A percentile compares a stretch with the other conserved stretches of the same genome.
Evolutionary conservation across 2,329 filamentous ascomycete genomes (phyloP).

Genomic region (Trichoderma sp.): DNA sequence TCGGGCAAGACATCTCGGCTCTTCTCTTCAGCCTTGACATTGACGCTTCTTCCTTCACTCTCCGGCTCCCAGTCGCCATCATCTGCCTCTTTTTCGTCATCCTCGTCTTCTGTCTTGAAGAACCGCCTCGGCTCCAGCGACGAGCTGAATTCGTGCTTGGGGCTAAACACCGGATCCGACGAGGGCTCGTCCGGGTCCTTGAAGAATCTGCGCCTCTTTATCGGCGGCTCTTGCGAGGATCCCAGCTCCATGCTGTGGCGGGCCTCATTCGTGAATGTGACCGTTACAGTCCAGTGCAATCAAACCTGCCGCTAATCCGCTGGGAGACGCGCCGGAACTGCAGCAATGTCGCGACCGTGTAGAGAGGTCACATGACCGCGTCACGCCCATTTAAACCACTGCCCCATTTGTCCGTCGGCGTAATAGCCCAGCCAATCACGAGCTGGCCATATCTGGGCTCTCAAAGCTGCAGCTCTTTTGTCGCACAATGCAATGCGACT

Average conservation of each 20-base stretch:
- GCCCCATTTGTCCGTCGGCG: conserved; percentile 14
- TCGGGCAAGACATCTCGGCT: conserved; percentile 22
- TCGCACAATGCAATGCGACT: conserved; percentile 15
- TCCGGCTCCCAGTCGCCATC: not conserved
- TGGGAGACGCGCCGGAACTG: conserved; percentile 42
- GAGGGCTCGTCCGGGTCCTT: conserved; percentile 36
- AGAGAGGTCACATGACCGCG: conserved; percentile 45
- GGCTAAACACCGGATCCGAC: conserved; percentile 30
- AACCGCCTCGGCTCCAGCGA: conserved; percentile 30
- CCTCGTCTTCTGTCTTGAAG: conserved; percentile 29
- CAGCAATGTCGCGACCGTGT: conserved; percentile 31
- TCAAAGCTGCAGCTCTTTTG: not conserved
- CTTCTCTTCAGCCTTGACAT: conserved; percentile 27
- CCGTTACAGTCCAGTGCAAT: not conserved
- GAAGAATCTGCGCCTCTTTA: conserved; percentile 47
- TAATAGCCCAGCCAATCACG: conserved; percentile 11
- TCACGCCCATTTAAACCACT: conserved; percentile 21
- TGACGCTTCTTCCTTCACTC: not conserved
- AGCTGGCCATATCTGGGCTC: not conserved
- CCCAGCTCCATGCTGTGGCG: conserved; percentile 38
- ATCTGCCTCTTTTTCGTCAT: not conserved
- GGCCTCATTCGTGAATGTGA: conserved; percentile 3
- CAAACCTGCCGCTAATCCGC: conserved; percentile 25
- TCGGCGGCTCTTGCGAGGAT: conserved; percentile 45
- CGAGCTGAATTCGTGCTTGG: conserved; percentile 28